Evolutionary conservation across 192 early-diverging fungal genomes (phyloP), one percentile per base, ranked within the genome.

Genomic region (Oehlia diaphana): DNA sequence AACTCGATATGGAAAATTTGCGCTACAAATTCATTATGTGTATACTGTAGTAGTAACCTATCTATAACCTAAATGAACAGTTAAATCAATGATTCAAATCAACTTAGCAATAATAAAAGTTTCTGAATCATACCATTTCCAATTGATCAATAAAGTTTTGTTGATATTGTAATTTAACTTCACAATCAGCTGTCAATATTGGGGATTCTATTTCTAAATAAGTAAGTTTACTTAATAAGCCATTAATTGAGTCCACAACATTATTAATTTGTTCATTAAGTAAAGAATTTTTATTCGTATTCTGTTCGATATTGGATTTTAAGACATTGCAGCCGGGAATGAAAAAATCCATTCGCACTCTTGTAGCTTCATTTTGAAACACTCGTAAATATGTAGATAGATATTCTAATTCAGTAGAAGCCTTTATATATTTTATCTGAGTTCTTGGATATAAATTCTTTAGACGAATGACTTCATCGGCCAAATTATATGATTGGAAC

Each of bases 371-470:
- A 58, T 78, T 35, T 35, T 58, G n/a, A 16, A 78, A 14, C 37
- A 49, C 44, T 65, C 19, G 21, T 31, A 78, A 68, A 53, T 33
- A 78, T 49, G 77, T 69, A 16, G 44, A 28, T 2, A 67, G 26
- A 58, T 63, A 63, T 78, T 78, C 44, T 4, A 31, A 28, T 28
- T 68, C 62, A 16, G n/a, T 8, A 50, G 1, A 23, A 33, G 66
- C 12, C 10, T 78, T 19, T 49, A 69, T 78, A 31, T 65, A 78
- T 53, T 68, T 78, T 5, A 19, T 64, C 31, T 70, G 65, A n/a
- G 77, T 69, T 19, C 26, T 78, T 39, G 77, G 66, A 69, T 62
- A 39, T 50, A 61, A 58, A 2, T 26, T 35, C 53, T 19, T 62
- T 16, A 74, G 73, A 61, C 50, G 49, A 3, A 31, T n/a, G n/a